Percentiles rank a stretch among this genome's conserved stretches.
phyloP scores from a whole-genome alignment of 441 rosid species.

The Populus hybrid region DNA sequence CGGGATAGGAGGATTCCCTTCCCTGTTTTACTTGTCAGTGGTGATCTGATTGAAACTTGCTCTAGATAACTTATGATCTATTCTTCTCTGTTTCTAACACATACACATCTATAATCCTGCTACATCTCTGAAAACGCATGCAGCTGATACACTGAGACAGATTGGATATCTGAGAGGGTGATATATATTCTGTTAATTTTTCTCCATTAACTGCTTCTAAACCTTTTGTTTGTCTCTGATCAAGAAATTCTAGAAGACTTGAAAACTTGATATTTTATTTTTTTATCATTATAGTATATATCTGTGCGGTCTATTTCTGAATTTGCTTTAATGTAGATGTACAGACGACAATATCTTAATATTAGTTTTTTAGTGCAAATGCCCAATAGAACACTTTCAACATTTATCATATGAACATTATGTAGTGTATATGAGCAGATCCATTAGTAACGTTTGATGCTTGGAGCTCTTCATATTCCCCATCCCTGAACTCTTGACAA shows the following conservation, averaged over 20 bases:
- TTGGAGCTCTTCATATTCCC: conserved; percentile 9
- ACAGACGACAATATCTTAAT: not conserved
- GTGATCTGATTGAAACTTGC: not conserved
- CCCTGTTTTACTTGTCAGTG: not conserved
- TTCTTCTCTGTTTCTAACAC: not conserved
- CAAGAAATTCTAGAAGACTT: not conserved
- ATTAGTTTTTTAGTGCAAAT: not conserved
- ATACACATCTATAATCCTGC: not conserved
- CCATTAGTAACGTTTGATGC: not conserved
- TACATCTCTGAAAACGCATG: not conserved
- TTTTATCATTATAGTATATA: no score
- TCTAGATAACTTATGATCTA: not conserved
- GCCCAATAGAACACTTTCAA: not conserved
- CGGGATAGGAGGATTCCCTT: not conserved
- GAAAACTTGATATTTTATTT: no score
- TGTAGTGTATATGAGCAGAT: not conserved
- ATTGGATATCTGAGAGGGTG: not conserved
- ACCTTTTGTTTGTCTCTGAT: not conserved
- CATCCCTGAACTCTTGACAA: not conserved
- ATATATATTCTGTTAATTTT: not conserved
- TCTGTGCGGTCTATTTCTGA: not conserved
- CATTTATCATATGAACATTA: not conserved
- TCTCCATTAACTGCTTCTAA: not conserved
- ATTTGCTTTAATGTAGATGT: not conserved
- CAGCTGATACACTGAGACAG: not conserved